Percentiles rank a stretch among this genome's conserved stretches.
phyloP scores from a whole-genome alignment of 75 land plant species.

The Larix kaempferi region DNA sequence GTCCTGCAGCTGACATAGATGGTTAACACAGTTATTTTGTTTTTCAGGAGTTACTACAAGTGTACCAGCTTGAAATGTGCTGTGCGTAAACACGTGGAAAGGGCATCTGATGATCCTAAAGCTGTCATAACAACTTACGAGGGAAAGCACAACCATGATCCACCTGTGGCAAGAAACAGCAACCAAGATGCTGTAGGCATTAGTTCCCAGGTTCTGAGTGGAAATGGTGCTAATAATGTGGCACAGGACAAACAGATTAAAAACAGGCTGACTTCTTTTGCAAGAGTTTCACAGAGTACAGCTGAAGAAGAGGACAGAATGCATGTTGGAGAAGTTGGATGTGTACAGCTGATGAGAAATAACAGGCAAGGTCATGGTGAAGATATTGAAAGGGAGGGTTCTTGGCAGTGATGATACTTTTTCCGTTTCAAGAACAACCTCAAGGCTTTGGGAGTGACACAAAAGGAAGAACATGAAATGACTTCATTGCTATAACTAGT shows the following conservation, averaged over 20 bases:
- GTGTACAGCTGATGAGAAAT: neutral
- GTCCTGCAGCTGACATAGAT: no score
- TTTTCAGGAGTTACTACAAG: constrained; percentile 81
- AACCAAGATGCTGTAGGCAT: constrained; percentile 23
- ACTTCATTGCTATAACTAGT: no score
- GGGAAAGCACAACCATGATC: constrained; percentile 84
- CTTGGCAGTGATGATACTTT: constrained; percentile 7
- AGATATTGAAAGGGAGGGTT: constrained; percentile 2
- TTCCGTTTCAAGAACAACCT: neutral
- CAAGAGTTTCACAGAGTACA: constrained; percentile 3
- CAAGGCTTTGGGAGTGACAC: no score
- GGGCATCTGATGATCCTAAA: constrained; percentile 53
- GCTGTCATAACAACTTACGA: constrained; percentile 73
- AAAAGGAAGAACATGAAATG: no score
- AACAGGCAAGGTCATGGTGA: no score
- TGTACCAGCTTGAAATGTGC: constrained; percentile 78
- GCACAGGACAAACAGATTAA: neutral
- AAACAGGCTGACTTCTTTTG: neutral
- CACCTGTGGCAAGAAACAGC: constrained; percentile 55
- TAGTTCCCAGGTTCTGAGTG: neutral
- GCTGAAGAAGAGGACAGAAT: neutral
- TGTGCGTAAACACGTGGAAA: constrained; percentile 85
- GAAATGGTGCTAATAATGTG: neutral
- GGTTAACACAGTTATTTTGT: constrained; percentile 1
- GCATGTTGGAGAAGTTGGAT: neutral